Evolutionary conservation across 768 basidiomycete genomes (phyloP), one percentile per base, ranked within the genome.

Genomic region (Mrakia frigida): DNA sequence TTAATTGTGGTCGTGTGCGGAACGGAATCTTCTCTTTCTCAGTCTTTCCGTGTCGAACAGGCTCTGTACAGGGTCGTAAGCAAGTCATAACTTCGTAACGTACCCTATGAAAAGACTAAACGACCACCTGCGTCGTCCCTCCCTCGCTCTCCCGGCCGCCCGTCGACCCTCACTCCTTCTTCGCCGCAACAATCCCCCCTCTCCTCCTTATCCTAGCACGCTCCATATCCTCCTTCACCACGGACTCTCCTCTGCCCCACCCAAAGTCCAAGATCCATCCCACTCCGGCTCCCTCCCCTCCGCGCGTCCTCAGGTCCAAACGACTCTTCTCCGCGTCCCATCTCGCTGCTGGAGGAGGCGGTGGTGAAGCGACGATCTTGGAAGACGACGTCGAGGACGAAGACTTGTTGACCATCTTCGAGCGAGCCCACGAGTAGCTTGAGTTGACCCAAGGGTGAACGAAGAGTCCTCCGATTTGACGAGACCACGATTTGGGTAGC

Each of bases 211-310:
- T 16, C 53, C 52, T 72, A 2, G 71, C 71, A 28, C 71, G 37
- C 3, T 72, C 37, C 53, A 72, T 31, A 39, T 53, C 59, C 25
- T 56, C 71, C 50, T 56, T 35, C 53, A 72, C 50, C 31, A 56
- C 71, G 6, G 28, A 25, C 52, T 72, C 71, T 18, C 33, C 35
- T 31, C 71, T 72, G 14, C 71, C 71, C 71, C 71, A 72, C 25
- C 71, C 52, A 37, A 72, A 72, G 21, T 72, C 71, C 5, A 72
- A 31, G n/a, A 72, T 39, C 50, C 53, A 60, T 21, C 71, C 71
- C 28, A 72, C 59, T 18, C 59, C 71, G 18, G 43, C 39, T n/a
- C 35, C 65, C 14, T 11, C 35, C 11, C 65, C 39, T 10, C 21
- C 39, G n/a, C 65, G 35, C 35, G 59, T 35, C 33, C 71, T 33